Evolutionary conservation across 345 rosid genomes (phyloP).

Genomic region (Arabidopsis arenosa): DNA sequence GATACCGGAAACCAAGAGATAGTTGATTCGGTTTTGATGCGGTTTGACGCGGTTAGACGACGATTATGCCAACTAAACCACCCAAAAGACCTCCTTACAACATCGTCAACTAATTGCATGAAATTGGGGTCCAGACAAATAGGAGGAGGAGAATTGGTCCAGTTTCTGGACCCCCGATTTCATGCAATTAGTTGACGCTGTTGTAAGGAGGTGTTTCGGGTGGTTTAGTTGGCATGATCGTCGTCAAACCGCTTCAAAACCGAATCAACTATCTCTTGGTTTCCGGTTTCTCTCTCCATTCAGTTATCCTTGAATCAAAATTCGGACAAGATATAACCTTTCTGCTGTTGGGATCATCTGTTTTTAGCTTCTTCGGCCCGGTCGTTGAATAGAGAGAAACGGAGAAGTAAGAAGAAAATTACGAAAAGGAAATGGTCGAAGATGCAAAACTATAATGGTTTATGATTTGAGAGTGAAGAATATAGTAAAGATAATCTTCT

Average conservation of each 20-base stretch:
- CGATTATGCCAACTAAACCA: no score
- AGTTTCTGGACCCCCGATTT: slow-evolving; percentile 54
- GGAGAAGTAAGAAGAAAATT: no score
- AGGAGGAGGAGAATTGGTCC: neutral
- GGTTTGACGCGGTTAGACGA: no score
- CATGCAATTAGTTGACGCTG: slow-evolving; percentile 48
- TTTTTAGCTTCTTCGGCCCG: no score
- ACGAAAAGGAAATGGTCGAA: no score
- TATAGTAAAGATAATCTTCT: neutral
- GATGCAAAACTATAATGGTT: no score
- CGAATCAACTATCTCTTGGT: slow-evolving; percentile 46
- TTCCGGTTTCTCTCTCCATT: slow-evolving; percentile 48
- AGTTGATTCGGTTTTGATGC: no score
- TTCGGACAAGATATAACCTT: neutral
- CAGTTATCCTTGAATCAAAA: slow-evolving; percentile 35
- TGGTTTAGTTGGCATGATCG: slow-evolving; percentile 53
- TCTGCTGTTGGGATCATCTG: neutral
- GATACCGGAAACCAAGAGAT: no score
- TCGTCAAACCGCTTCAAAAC: slow-evolving; percentile 50
- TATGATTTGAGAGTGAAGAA: neutral
- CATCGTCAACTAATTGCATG: no score
- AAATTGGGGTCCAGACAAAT: no score
- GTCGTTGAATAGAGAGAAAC: no score
- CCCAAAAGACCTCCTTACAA: no score
- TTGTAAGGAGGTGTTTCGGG: slow-evolving; percentile 37